A percentile compares a stretch with the other conserved stretches of the same genome.
These are phyloP conservation scores for Boletus insuetus DNA, from an alignment of 768 basidiomycete genomes.

Conservation along the genomic window DNA sequence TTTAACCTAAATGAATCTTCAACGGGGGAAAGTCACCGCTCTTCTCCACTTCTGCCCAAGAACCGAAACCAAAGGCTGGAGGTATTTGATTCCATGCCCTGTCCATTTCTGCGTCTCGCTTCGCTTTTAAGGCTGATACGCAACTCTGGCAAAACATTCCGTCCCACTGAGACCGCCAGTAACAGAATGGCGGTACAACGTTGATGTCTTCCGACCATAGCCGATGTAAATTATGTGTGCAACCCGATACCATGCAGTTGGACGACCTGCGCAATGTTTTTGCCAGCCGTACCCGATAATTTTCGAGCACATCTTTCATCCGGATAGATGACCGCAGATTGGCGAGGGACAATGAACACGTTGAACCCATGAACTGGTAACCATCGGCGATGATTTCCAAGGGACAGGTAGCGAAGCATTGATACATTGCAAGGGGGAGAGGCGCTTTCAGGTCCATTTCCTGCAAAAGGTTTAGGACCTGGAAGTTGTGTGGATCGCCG, in stretches of 20 bases:
- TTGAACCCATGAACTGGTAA: neutral
- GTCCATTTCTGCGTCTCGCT: neutral
- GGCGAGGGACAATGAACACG: neutral
- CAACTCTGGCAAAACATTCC: neutral
- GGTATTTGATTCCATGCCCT: constrained; percentile 1
- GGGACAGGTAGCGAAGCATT: neutral
- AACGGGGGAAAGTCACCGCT: neutral
- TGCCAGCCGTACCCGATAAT: neutral
- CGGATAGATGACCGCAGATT: constrained; percentile 8
- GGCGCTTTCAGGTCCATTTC: neutral
- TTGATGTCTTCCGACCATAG: neutral
- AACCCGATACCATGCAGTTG: neutral
- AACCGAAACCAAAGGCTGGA: constrained; percentile 1
- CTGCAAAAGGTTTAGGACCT: constrained; percentile 14
- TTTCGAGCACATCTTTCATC: constrained; percentile 1
- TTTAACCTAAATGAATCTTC: neutral
- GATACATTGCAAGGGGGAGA: constrained; percentile 10
- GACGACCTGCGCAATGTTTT: neutral
- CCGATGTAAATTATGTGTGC: fast-evolving
- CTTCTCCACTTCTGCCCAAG: neutral
- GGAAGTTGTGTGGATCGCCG: constrained; percentile 15
- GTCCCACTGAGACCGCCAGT: constrained; percentile 1
- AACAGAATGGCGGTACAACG: neutral
- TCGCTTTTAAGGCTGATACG: fast-evolving
- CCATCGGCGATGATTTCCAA: neutral